Percentiles rank a stretch among this genome's conserved stretches.
phyloP scores from a whole-genome alignment of 1,284 basidiomycete species.

The Trichosporon sp. region DNA sequence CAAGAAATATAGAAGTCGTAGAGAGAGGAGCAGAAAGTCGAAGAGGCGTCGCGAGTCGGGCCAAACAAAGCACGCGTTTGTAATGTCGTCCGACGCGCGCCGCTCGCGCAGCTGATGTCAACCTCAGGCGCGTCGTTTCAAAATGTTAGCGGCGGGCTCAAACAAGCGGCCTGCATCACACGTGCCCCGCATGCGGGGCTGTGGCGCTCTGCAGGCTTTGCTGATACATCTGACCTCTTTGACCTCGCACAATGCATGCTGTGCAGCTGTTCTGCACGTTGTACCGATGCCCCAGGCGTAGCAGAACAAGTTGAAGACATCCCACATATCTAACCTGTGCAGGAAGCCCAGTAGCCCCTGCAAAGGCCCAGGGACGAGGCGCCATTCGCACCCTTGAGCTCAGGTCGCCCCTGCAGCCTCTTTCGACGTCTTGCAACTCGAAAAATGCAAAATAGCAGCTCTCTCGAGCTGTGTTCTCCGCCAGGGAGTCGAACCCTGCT shows the following conservation, averaged over 20 bases:
- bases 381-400: neutral
- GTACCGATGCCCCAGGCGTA: neutral
- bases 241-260: neutral
- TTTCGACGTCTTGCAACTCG: neutral
- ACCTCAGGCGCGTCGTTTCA: neutral
- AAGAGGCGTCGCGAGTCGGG: neutral
- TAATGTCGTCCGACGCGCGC: neutral
- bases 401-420: neutral
- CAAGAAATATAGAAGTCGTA: neutral
- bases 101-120: neutral
- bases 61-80: neutral
- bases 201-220: neutral
- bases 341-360: neutral
- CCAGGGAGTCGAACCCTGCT: slow-evolving; percentile 6
- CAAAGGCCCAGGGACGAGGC: neutral
- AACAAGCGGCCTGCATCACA: neutral
- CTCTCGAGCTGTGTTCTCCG: neutral
- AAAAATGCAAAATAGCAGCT: neutral
- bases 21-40: neutral
- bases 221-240: neutral
- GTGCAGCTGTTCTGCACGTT: neutral
- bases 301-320: neutral
- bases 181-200: neutral
- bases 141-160: neutral
- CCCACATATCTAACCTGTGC: too few species aligned